Base-by-base conservation (phyloP, 768 basidiomycete genomes). In the Imleria badia region DNA sequence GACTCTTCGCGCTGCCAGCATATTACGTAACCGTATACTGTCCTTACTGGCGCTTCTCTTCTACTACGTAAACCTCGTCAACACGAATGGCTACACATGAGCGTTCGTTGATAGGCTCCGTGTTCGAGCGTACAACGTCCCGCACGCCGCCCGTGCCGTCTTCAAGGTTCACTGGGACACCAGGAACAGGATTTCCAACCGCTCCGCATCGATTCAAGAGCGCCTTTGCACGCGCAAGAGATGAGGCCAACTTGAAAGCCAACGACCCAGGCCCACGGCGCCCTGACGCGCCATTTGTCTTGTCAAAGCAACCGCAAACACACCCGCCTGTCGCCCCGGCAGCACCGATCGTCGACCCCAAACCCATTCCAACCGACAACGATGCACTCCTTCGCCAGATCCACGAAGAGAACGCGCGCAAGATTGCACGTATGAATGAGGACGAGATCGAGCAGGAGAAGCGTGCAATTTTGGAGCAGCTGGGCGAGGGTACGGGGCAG, bases 381-480 rank as follows among this genome's bases (percentile, higher is more conserved):
- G 57, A 66, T 56, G 73, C 75, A 45, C 85, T 86, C 80, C 74
- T 81, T 51, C 71, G 70, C 11, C 82, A 82, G 61, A 80, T 85
- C 49, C 83, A 81, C 60, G 75, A 76, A 51, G 88, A 92, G 63
- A 94, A 95, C 59, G 76, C 80, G 53, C 69, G 72, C 12, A 71
- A 73, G 29, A 80, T 95, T 2, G 81, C 80, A 17, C 68, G 63
- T 2, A 95, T 95, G 94, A 78, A 79, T 3, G 79, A 81, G 12
- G 82, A 83, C 15, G 88, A 94, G 66, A 76, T 84, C 11, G 83
- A 86, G 56, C 69, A 80, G 48, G 91, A 89, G 67, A 75, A 76
- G 41, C 72, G 72, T 47, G 82, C 91, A 56, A 81, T 95, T 39
- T 52, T 89, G 26, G 84, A 89, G 55, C 78, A 81, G 42, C 85